These are phyloP conservation scores for Jacaranda mimosifolia DNA, from an alignment of 257 asterid genomes.

Conservation along the genomic window DNA sequence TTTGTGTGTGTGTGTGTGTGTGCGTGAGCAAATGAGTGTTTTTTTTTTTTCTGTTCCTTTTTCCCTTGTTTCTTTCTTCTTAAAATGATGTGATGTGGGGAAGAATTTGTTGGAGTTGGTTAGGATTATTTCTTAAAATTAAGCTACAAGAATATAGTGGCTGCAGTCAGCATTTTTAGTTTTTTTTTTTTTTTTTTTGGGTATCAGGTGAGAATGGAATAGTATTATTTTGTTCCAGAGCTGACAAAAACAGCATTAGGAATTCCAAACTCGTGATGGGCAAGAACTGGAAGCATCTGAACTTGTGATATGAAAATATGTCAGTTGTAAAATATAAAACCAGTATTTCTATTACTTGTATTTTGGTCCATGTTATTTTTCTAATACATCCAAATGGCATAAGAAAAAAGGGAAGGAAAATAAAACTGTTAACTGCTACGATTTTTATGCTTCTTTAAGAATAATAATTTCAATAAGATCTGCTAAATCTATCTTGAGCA, in stretches of 20 bases:
- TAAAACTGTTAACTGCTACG: not conserved
- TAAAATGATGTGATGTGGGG: constrained; percentile 42
- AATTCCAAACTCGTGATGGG: constrained; percentile 35
- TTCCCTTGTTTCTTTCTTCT: constrained; percentile 1
- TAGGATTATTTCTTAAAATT: not conserved
- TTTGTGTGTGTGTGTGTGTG: not conserved
- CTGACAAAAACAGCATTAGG: constrained; percentile 33
- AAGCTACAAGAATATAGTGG: constrained; percentile 14
- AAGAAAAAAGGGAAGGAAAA: not conserved
- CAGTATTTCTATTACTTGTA: not conserved
- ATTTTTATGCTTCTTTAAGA: constrained; percentile 2
- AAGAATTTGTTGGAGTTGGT: constrained; percentile 37
- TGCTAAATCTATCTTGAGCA: constrained; percentile 6
- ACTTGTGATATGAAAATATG: constrained; percentile 7
- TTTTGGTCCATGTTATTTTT: constrained; percentile 7
- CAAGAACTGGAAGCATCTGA: constrained; percentile 34
- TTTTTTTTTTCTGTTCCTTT: no score
- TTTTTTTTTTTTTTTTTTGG: not conserved
- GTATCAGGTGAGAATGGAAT: constrained; percentile 31
- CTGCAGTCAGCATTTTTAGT: constrained; percentile 33
- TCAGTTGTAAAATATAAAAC: not conserved
- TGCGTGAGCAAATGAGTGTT: no score
- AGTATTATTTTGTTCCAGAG: constrained; percentile 27
- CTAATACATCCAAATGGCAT: not conserved
- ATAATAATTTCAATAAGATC: constrained; percentile 12